Evolutionary conservation across 345 rosid species (phyloP), one percentile per base, ranked within the genome.

Genomic region (Heritiera fomes): DNA sequence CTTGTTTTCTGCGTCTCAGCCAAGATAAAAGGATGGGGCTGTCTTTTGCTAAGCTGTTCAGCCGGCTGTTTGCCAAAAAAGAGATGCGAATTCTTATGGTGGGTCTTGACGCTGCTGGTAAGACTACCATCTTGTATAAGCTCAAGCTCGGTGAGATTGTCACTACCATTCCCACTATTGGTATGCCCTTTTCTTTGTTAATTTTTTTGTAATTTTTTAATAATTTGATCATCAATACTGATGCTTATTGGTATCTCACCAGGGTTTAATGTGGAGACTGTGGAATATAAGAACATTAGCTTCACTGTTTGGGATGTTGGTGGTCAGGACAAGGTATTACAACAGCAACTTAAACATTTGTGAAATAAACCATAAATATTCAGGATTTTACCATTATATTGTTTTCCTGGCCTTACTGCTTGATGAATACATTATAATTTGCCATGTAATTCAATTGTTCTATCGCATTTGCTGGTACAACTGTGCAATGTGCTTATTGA

Each of bases 31-130:
- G 77, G 65, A 91, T 89, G 94, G 94, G 94, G 59, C 77, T 89
- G 82, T 89, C 94, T 7, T 87, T 91, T 20, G 87, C 91, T 20
- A 91, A 91, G 84, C 55, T 89, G 77, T 91, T 91, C 80, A 91
- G 91, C 76, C 87, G 86, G 55, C 86, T 91, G 4, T 91, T 89
- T 83, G 92, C 94, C 46, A 91, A 89, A 88, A 89, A 89, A 73
- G 94, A 90, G 90, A 90, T 90, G 94, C 87, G 92, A 41, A 90
- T 90, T 77, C 91, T 90, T 18, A 90, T 90, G 94, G 94, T 90
- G 15, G 94, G 92, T 89, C 94, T 90, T 73, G 94, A 90, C 80
- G 94, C 94, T 14, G 94, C 94, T 85, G 94, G 94, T 89, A 90
- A 90, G 89, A 90, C 94, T 15, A 91, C 94, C 76, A 91, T 91